Evolutionary conservation across 2,329 filamentous ascomycete genomes (phyloP), one percentile per base, ranked within the genome.

Genomic region (Blastomyces parvus): DNA sequence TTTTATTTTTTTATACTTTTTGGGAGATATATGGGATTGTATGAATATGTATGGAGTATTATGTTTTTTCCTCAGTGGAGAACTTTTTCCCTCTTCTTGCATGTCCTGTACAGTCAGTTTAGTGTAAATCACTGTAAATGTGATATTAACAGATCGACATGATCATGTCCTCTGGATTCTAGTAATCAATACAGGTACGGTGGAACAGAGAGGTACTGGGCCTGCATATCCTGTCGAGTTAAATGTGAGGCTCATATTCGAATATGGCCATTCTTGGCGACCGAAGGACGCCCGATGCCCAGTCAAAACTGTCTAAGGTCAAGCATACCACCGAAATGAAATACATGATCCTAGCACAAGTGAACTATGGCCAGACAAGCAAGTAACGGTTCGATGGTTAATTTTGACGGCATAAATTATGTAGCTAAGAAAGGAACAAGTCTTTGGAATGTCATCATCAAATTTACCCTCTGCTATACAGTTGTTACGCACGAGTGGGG

Each of bases 41-140:
- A 65, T 33, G 52, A 64, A 61, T 64, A 64, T 33, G 63, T 33
- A 44, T 55, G 56, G 57, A 62, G 46, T 53, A 62, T 27, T 36
- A n/a, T 57, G 6, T 52, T 55, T 11, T 36, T 36, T 1, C 8
- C 33, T 8, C 30, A 2, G 4, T 48, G 13, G 38, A 25, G 25
- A 48, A 4, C n/a, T 30, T 58, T 25, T 48, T 25, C 42, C 33
- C 27, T 36, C 9, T 44, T 33, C 33, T 46, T 30, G n/a, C 8
- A 60, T 55, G 52, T 38, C 9, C 8, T 42, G 36, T 57, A 57
- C 36, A 40, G 11, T 36, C 36, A 40, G 11, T 36, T 3, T 17
- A 33, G 27, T 55, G 33, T 36, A 33, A 9, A 55, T 40, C 17
- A 40, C 22, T 42, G 33, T 25, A 22, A 25, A 57, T 57, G n/a